phyloP scores from a whole-genome alignment of 2,329 filamentous ascomycete species.

The Colletotrichum sp. region DNA sequence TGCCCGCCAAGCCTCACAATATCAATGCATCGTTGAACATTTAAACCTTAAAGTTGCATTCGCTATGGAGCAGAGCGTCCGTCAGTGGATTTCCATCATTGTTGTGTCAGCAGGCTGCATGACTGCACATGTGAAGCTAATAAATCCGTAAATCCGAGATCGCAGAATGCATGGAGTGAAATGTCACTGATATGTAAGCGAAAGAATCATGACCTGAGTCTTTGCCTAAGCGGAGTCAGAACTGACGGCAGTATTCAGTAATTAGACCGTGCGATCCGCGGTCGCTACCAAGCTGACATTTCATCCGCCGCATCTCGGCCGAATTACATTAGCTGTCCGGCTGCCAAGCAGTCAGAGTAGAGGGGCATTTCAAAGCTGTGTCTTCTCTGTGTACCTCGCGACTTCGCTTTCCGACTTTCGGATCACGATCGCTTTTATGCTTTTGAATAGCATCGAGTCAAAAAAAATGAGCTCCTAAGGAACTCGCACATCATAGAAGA shows the following conservation, averaged over 20 bases:
- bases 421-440: neutral
- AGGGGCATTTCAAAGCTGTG: neutral
- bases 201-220: neutral
- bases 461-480: neutral
- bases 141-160: neutral
- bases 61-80: neutral
- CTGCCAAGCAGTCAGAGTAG: neutral
- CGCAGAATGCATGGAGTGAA: accelerated
- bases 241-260: neutral
- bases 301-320: neutral
- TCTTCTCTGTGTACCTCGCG: neutral
- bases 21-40: neutral
- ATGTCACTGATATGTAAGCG: neutral
- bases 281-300: neutral
- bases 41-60: neutral
- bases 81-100: neutral
- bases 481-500: neutral
- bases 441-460: neutral
- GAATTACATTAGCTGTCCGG: neutral
- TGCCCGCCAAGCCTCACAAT: neutral
- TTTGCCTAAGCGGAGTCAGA: neutral
- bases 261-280: neutral
- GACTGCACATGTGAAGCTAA: neutral
- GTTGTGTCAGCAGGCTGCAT: neutral
- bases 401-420: neutral